Evolutionary conservation across 2,329 filamentous ascomycete genomes (phyloP), one percentile per base, ranked within the genome.

Genomic region (Thyridium curvatum): DNA sequence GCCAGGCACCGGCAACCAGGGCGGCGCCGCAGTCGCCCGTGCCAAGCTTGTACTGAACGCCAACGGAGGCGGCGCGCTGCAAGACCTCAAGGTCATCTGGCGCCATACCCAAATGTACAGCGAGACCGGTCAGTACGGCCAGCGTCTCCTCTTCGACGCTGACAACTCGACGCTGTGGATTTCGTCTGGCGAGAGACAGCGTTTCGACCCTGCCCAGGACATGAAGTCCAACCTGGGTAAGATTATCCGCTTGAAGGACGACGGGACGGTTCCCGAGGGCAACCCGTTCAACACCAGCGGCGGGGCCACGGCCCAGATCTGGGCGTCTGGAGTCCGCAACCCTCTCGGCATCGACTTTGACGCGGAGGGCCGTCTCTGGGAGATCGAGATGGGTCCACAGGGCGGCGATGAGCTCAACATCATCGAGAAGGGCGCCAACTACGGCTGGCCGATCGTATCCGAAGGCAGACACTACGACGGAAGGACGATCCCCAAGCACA

Each of bases 381-480:
- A 59, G 48, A 42, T 58, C 42, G 56, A 59, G 47, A 59, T 59
- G 56, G 56, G 56, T 3, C 56, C 56, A 36, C 53, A 52, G 49
- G 56, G 56, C 45, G 56, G 56, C 47, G 56, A 59, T 42, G 56
- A 59, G 52, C 45, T 59, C 46, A 59, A 59, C 51, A 48, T 59
- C 46, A 59, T 59, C 50, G 14, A 56, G 46, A 30, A 34, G 38
- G 56, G 55, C 45, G 52, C 46, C 49, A 59, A 59, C 51, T 59
- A 59, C 47, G 56, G 56, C 38, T 59, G 56, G 56, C 55, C 56
- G 40, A 35, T 53, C 39, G 56, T 59, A 41, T 59, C 49, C 42
- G 40, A 57, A 44, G 56, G 56, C 42, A 37, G 36, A 36, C 56
- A 59, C 30, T 59, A 59, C 51, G 46, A 59, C 48, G 56, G 56